Base-by-base conservation (phyloP, 2,329 filamentous ascomycete genomes). In the Pseudonectria foliicola region DNA sequence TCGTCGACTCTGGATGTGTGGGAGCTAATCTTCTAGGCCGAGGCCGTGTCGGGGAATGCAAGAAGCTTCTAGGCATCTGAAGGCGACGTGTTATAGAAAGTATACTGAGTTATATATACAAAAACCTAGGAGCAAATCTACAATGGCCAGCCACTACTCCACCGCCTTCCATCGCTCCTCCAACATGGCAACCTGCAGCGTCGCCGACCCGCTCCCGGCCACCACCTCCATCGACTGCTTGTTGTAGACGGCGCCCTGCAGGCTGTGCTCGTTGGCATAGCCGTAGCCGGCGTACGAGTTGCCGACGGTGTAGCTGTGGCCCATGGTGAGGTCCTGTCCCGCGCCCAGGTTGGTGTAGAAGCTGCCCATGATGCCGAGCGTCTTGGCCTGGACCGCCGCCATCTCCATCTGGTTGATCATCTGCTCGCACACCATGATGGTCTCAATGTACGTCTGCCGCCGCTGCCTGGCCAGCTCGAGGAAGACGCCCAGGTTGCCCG, bases 101-200 rank as follows among this genome's bases (percentile, higher is more conserved):
- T 27, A 14, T 8, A 13, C 21, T 13, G 26, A 24, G 13, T 21
- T 30, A 10, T 28, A 8, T 18, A 38, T 29, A 27, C 26, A 10
- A 10, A 16, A 10, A 8, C n/a, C 10, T 29, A 6, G 10, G 13
- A 6, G 11, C 10, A 29, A 6, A 11, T 23, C 4, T 25, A 21
- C n/a, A 21, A 5, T 21, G 8, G 18, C 18, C 18, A 21, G 18
- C 18, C 5, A 21, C 31, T 29, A 60, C 40, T 63, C 62, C 30
- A 61, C 57, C 30, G 53, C 48, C 35, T 44, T 56, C 60, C 60
- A 63, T 26, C 49, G 38, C 34, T 49, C 40, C 41, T 63, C 59
- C 30, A 64, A 33, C 39, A 54, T 38, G 7, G 34, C 38, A n/a
- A 61, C 36, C 25, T 49, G 34, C 37, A 46, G 34, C 5, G 47